A percentile compares a stretch with the other conserved stretches of the same genome.
These are phyloP conservation scores for Globisporangium canariense DNA, from an alignment of 352 stramenopile species.

Conservation along the genomic window DNA sequence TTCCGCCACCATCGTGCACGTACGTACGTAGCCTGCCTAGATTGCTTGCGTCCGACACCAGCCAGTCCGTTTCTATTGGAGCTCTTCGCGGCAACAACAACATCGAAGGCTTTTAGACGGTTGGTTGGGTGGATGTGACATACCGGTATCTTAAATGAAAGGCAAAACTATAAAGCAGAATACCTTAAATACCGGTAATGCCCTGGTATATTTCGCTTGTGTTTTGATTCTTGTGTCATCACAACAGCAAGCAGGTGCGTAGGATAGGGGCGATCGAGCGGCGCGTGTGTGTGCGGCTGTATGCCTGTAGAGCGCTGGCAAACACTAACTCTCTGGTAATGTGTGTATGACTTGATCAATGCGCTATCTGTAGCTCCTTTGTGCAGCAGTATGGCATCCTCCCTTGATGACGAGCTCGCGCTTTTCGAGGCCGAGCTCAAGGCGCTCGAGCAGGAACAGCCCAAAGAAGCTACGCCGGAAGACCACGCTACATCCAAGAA, in stretches of 20 bases:
- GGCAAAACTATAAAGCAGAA: no score
- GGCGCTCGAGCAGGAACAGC: constrained; percentile 51
- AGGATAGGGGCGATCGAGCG: neutral
- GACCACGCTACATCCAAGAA: constrained; percentile 23
- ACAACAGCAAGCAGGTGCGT: constrained; percentile 4
- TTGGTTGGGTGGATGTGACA: neutral
- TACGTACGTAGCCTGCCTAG: no score
- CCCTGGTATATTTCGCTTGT: neutral
- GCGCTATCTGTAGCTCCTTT: neutral
- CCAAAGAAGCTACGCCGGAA: neutral
- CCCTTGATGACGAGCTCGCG: constrained; percentile 80
- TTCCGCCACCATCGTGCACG: constrained; percentile 3
- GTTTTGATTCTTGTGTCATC: neutral
- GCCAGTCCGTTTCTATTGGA: constrained; percentile 2
- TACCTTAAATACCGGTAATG: neutral
- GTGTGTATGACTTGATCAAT: neutral
- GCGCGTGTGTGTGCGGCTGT: neutral
- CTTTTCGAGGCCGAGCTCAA: constrained; percentile 82
- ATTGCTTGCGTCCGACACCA: neutral
- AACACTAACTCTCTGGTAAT: neutral
- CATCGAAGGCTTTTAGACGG: neutral
- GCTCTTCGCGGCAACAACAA: neutral
- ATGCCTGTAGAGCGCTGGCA: neutral
- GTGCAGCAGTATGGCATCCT: neutral
- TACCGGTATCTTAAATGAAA: no score